Evolutionary conservation across 2,329 filamentous ascomycete genomes (phyloP).

Genomic region (Penicillium oxalicum): DNA sequence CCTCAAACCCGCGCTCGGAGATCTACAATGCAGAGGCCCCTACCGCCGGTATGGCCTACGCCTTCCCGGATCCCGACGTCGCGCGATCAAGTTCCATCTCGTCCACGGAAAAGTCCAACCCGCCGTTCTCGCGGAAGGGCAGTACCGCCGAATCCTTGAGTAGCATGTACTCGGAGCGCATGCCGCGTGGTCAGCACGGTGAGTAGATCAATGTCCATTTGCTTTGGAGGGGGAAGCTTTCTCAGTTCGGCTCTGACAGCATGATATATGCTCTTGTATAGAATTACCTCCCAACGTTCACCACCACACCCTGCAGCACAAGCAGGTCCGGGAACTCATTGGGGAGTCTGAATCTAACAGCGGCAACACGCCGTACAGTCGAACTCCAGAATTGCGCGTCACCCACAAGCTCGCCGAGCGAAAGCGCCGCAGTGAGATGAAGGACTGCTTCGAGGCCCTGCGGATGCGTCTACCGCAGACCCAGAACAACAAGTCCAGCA

Average conservation of each 20-base stretch:
- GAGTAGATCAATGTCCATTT: slow-evolving; percentile 11
- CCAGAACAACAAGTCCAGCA: slow-evolving; percentile 48
- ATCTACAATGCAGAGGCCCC: slow-evolving; percentile 47
- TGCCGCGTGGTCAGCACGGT: slow-evolving; percentile 46
- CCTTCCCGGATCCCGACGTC: slow-evolving; percentile 46
- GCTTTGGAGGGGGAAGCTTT: not conserved
- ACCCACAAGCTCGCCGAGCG: slow-evolving; percentile 48
- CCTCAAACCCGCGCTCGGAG: slow-evolving; percentile 45
- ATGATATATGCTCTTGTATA: slow-evolving; percentile 12
- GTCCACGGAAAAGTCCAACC: slow-evolving; percentile 28
- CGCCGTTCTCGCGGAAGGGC: slow-evolving; percentile 40
- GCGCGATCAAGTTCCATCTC: slow-evolving; percentile 36
- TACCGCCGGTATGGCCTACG: slow-evolving; percentile 46
- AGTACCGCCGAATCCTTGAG: slow-evolving; percentile 45
- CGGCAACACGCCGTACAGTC: slow-evolving; percentile 43
- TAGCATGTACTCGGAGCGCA: slow-evolving; percentile 43
- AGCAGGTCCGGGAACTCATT: slow-evolving; percentile 44
- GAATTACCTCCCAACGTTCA: slow-evolving; percentile 45
- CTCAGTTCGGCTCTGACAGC: not conserved
- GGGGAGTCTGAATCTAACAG: slow-evolving; percentile 40
- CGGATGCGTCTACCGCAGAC: slow-evolving; percentile 40
- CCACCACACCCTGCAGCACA: slow-evolving; percentile 45
- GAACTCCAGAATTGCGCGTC: slow-evolving; percentile 45
- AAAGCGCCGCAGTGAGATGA: slow-evolving; percentile 49
- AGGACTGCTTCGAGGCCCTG: slow-evolving; percentile 46